Base-by-base conservation (phyloP, 345 rosid genomes). In the Murraya paniculata region DNA sequence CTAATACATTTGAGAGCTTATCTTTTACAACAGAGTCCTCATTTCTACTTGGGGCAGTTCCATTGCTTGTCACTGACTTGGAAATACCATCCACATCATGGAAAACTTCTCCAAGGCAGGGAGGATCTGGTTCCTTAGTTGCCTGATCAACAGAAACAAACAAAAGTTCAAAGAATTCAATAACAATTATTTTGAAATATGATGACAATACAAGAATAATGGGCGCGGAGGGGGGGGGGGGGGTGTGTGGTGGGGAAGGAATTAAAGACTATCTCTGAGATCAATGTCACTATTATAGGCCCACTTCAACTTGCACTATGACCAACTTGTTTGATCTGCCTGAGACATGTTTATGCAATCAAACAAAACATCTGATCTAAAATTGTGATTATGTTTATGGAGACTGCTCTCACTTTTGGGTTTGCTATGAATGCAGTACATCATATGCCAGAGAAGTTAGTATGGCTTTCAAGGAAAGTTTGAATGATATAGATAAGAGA, bases 41-140 rank as follows among this genome's bases (percentile, higher is more conserved):
- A 50, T 74, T 71, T 66, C 75, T 53, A 35, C 61, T 71, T 74
- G 85, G 71, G 36, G 81, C 76, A 84, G 56, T 79, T 81, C 65
- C 84, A 50, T 82, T 82, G 24, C 58, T 73, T 67, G 36, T 80
- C 74, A 67, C 48, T 71, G 69, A 73, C 62, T 79, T 83, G 50
- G 79, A 78, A 66, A 72, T 59, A 53, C 61, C 77, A 68, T 78
- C 84, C 74, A 73, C 74, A 48, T 31, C 81, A 45, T 70, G 76
- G 35, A 19, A 70, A 67, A 72, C 71, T 73, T 85, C 85, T 77
- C 71, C 79, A 55, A 24, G 48, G 69, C 72, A 81, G 16, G 61
- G 65, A 78, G 80, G 64, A 65, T 69, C 74, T 18, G 35, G 39
- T 35, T 48, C 75, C 64, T 80, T 74, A n/a, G 60, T 75, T 58